Conservation (phyloP, 257 asterid genomes). For the Thymus quinquecostatus region DNA sequence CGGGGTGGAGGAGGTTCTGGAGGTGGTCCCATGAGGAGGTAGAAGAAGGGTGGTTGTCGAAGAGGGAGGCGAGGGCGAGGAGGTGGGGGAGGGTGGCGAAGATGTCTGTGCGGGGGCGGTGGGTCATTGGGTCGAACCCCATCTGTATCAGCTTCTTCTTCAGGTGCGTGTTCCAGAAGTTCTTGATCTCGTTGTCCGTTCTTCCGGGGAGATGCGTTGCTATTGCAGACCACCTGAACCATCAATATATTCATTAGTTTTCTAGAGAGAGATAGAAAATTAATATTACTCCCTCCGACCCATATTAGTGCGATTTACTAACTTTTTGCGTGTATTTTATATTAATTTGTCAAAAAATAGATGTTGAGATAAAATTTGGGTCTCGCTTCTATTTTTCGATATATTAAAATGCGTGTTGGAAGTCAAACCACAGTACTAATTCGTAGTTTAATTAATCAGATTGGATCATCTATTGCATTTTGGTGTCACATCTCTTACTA, state of each 20-base stretch:
- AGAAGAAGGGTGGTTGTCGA: constrained; percentile 41
- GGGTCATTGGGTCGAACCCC: constrained; percentile 94
- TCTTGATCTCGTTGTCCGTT: constrained; percentile 85
- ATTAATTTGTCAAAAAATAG: too few species aligned
- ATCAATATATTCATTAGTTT: not conserved
- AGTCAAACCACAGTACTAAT: too few species aligned
- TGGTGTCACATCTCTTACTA: too few species aligned
- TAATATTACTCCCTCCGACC: too few species aligned
- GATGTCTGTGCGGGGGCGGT: constrained; percentile 72
- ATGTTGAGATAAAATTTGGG: too few species aligned
- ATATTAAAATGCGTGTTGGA: too few species aligned
- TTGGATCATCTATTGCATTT: too few species aligned
- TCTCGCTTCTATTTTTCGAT: too few species aligned
- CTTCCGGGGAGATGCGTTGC: constrained; percentile 80
- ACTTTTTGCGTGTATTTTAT: too few species aligned
- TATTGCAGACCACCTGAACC: constrained; percentile 77
- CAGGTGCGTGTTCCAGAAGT: constrained; percentile 85
- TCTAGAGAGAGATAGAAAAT: not conserved
- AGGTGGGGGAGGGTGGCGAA: constrained; percentile 70
- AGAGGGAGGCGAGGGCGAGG: constrained; percentile 70
- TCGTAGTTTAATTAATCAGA: too few species aligned
- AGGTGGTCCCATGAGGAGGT: constrained; percentile 58
- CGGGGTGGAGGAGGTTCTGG: constrained; percentile 48
- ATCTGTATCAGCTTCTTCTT: constrained; percentile 80
- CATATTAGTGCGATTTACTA: too few species aligned